These are phyloP conservation scores for Acidomyces sp. DNA, from an alignment of 495 filamentous ascomycete genomes.

Conservation along the genomic window DNA sequence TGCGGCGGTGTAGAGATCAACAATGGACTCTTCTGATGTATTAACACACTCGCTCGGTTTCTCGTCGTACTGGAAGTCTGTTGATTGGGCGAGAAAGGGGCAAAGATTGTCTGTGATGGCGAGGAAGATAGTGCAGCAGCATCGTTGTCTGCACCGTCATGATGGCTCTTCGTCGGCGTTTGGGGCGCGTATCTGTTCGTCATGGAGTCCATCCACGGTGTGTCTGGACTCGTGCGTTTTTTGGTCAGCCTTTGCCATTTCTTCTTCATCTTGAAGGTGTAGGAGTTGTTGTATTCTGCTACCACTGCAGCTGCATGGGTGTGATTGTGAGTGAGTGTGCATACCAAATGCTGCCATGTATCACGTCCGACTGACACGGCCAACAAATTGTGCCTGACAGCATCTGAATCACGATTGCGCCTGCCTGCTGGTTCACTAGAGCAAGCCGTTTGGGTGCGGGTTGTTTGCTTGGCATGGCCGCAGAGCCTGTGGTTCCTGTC, in stretches of 20 bases:
- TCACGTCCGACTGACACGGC: not conserved
- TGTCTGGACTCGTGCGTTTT: conserved; percentile 32
- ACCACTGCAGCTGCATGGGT: too few species aligned
- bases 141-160: conserved; percentile 6
- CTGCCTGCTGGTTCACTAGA: not conserved
- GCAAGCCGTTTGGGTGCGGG: not conserved
- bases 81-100: conserved; percentile 62
- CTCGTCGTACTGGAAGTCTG: conserved; percentile 18
- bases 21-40: conserved; percentile 91
- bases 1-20: conserved; percentile 87
- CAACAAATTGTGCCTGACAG: not conserved
- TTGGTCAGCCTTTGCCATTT: conserved; percentile 11
- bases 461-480: not conserved
- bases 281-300: not conserved
- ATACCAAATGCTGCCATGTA: conserved; percentile 22
- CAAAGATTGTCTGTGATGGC: conserved; percentile 61
- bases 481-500: not conserved
- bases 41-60: conserved; percentile 47
- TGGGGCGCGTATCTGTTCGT: conserved; percentile 18
- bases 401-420: too few species aligned
- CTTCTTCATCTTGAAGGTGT: conserved; percentile 1
- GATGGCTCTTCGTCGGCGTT: not conserved
- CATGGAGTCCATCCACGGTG: conserved; percentile 54
- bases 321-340: not conserved
- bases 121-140: too few species aligned